phyloP scores from a whole-genome alignment of 2,329 filamentous ascomycete genomes.

The Byssochlamys sp. region DNA sequence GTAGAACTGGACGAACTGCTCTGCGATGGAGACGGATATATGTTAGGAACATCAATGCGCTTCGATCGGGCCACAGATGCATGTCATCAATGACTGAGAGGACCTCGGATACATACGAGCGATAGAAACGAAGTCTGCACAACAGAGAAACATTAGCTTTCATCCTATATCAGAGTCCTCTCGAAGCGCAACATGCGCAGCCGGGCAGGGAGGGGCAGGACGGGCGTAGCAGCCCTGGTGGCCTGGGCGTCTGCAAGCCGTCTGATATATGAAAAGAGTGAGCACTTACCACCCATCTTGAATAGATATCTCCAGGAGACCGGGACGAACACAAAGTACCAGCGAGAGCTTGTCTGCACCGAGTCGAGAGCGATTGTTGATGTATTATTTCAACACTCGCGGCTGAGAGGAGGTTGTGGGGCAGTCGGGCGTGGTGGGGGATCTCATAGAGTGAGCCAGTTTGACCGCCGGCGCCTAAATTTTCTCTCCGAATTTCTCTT shows the following conservation, averaged over 20 bases:
- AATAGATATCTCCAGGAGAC: slow-evolving; percentile 3
- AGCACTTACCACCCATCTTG: slow-evolving; percentile 29
- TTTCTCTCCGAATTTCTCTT: neutral
- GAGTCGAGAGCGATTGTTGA: neutral
- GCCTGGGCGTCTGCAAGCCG: neutral
- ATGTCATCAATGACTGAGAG: neutral
- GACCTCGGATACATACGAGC: neutral
- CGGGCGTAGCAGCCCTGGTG: neutral
- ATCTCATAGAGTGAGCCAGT: neutral
- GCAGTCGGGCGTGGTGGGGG: slow-evolving; percentile 4
- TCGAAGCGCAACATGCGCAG: neutral
- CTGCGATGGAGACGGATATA: slow-evolving; percentile 38
- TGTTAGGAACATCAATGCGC: neutral
- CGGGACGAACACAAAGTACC: neutral
- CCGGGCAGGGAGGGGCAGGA: neutral
- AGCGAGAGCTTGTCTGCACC: neutral
- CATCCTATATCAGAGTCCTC: neutral
- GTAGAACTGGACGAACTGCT: slow-evolving; percentile 82
- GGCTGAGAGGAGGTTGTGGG: slow-evolving; percentile 7
- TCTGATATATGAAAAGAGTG: neutral
- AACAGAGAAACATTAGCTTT: neutral
- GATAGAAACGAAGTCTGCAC: neutral
- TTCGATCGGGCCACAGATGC: neutral
- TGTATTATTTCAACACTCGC: neutral
- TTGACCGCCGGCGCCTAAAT: neutral